phyloP scores from a whole-genome alignment of 2,329 filamentous ascomycete species.

The Colletotrichum sp. region DNA sequence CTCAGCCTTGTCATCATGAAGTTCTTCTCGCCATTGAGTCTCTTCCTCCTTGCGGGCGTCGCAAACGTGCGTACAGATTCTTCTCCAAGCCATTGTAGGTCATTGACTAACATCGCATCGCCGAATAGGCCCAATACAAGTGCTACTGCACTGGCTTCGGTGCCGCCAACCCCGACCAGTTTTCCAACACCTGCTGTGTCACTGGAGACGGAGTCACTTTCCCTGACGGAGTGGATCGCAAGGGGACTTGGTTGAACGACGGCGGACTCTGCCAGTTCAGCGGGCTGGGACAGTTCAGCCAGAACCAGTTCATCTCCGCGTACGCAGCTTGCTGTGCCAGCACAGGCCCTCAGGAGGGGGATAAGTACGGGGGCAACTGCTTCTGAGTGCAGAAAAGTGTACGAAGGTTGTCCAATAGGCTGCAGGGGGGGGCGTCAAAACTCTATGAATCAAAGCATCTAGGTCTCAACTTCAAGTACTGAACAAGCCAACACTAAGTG shows the following conservation, averaged over 20 bases:
- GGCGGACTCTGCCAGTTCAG: not conserved
- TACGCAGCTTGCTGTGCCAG: not conserved
- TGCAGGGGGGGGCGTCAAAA: accelerated
- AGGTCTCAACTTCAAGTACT: not conserved
- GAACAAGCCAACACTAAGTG: not conserved
- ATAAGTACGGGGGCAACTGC: not conserved
- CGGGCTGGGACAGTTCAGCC: not conserved
- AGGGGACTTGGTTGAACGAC: not conserved
- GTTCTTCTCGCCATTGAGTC: not conserved
- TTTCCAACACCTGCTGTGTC: not conserved
- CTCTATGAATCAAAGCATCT: not conserved
- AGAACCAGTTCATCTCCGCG: not conserved
- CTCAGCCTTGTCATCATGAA: not conserved
- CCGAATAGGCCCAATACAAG: not conserved
- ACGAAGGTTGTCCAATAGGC: accelerated
- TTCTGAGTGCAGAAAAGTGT: not conserved
- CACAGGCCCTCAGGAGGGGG: not conserved
- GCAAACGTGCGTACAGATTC: not conserved
- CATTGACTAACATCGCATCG: accelerated
- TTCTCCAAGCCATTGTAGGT: not conserved
- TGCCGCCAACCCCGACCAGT: accelerated
- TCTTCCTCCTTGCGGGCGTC: not conserved
- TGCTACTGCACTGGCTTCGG: not conserved
- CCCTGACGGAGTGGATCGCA: not conserved
- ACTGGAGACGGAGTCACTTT: not conserved